Evolutionary conservation across 306 rosid genomes (phyloP), one percentile per base, ranked within the genome.

Genomic region (Prosopis cineraria): DNA sequence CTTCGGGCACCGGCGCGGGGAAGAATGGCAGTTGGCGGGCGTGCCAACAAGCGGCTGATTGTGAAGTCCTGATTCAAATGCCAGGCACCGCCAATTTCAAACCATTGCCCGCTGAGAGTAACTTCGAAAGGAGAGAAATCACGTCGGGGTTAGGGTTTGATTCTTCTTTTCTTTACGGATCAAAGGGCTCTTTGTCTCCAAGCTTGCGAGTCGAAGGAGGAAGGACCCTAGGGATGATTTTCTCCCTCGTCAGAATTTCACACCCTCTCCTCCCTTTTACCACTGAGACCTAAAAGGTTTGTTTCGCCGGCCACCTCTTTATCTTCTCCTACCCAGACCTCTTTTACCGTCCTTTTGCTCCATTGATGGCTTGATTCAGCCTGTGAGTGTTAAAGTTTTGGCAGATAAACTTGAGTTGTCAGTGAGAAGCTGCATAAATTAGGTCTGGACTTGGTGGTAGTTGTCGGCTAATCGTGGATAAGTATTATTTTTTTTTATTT

Each of bases 351-450:
- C 31, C 63, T 55, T 55, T 11, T 55, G 31, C 63, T 55, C 3
- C 3, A 55, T 11, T 12, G 62, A 55, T 55, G 29, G 29, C 14
- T 24, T 22, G 0, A 22, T 22, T 10, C 16, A 10, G 62, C 30
- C 9, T 22, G 62, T n/a, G 83, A 76, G 72, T 50, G 76, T 78
- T 63, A 50, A 14, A 63, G 24, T 31, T 86, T 86, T 48, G 25
- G 62, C 43, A 10, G 65, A 75, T 56, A 76, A 29, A 53, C 1
- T 45, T 58, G 17, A 43, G 17, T 39, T 70, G 16, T 69, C 66
- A 52, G 66, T 56, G 79, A 48, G 70, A 68, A 44, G 63, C 31
- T 24, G 62, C 11, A 55, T 55, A 24, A 24, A 24, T 25, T 56
- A 3, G 63, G 33, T 56, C 33, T 56, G 63, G 63, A 22, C 33